Percentiles rank a stretch among this genome's conserved stretches.
These are phyloP conservation scores for Grosmannia serpens DNA, from an alignment of 2,329 filamentous ascomycete species.

Conservation along the genomic window DNA sequence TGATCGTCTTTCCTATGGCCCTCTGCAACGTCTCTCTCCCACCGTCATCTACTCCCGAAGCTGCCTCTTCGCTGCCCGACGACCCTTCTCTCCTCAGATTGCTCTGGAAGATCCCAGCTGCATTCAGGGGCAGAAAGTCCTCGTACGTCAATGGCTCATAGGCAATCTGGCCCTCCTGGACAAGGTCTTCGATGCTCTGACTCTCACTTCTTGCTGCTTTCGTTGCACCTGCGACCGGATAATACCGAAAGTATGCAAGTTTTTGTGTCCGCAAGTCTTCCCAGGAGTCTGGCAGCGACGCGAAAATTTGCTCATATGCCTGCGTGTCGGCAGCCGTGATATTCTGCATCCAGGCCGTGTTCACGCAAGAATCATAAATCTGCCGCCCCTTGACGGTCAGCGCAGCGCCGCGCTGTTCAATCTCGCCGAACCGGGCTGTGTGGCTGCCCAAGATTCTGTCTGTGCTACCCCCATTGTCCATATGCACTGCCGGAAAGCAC, in stretches of 20 bases:
- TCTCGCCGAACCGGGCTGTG: constrained; percentile 39
- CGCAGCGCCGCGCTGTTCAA: constrained; percentile 40
- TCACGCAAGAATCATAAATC: constrained; percentile 30
- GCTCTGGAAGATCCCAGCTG: constrained; percentile 2
- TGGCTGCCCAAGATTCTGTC: constrained; percentile 23
- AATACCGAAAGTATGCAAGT: background rate
- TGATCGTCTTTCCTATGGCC: too few relatives aligned
- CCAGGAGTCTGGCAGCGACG: constrained; percentile 16
- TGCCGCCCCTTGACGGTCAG: constrained; percentile 31
- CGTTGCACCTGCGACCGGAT: background rate
- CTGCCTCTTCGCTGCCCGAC: too few relatives aligned
- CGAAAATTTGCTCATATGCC: constrained; percentile 17
- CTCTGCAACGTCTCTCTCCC: too few relatives aligned
- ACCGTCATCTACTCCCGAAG: too few relatives aligned
- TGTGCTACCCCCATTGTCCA: background rate
- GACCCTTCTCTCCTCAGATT: background rate
- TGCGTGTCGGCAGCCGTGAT: constrained; percentile 16
- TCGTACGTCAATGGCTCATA: constrained; percentile 38
- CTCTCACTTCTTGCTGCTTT: background rate
- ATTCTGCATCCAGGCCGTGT: constrained; percentile 12
- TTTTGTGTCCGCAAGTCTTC: background rate
- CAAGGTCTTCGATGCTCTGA: constrained; percentile 16
- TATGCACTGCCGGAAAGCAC: constrained; percentile 19
- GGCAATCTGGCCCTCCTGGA: constrained; percentile 21
- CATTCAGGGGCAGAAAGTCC: constrained; percentile 41